Percentiles rank a stretch among this genome's conserved stretches.
These are phyloP conservation scores for Yamadazyma triangularis DNA, from an alignment of 1,139 yeast genomes.

Conservation along the genomic window DNA sequence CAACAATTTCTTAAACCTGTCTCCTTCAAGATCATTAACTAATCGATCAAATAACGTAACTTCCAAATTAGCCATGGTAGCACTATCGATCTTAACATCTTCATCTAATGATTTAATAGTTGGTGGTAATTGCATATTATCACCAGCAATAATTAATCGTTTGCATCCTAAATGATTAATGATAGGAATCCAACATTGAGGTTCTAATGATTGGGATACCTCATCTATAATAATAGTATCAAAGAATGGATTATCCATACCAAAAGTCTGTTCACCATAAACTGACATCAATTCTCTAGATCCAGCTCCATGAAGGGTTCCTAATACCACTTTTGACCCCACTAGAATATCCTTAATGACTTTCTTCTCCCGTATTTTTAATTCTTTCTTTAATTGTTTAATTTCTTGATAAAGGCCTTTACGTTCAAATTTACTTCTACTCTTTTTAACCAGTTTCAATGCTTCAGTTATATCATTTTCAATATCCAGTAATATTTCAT, in stretches of 20 bases:
- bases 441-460: slow-evolving; percentile 57
- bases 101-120: slow-evolving; percentile 50
- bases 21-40: slow-evolving; percentile 46
- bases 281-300: slow-evolving; percentile 57
- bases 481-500: slow-evolving; percentile 63
- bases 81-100: slow-evolving; percentile 21
- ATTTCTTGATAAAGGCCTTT: slow-evolving; percentile 66
- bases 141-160: slow-evolving; percentile 75
- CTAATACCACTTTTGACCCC: slow-evolving; percentile 64
- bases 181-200: slow-evolving; percentile 97
- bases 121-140: slow-evolving; percentile 83
- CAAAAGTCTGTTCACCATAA: slow-evolving; percentile 23
- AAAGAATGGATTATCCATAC: slow-evolving; percentile 42
- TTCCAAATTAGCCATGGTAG: slow-evolving; percentile 41
- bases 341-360: slow-evolving; percentile 56
- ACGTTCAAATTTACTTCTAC: slow-evolving; percentile 61
- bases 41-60: slow-evolving; percentile 78
- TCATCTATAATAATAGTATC: slow-evolving; percentile 90
- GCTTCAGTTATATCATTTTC: slow-evolving; percentile 64
- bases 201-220: slow-evolving; percentile 90
- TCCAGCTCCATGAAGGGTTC: slow-evolving; percentile 88
- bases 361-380: slow-evolving; percentile 60
- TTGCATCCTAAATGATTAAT: slow-evolving; percentile 57
- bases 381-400: slow-evolving; percentile 64
- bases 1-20: slow-evolving; percentile 49